A percentile compares a stretch with the other conserved stretches of the same genome.
Evolutionary conservation across 2,329 filamentous ascomycete species (phyloP).

Genomic region (Fusarium pseudograminearum): DNA sequence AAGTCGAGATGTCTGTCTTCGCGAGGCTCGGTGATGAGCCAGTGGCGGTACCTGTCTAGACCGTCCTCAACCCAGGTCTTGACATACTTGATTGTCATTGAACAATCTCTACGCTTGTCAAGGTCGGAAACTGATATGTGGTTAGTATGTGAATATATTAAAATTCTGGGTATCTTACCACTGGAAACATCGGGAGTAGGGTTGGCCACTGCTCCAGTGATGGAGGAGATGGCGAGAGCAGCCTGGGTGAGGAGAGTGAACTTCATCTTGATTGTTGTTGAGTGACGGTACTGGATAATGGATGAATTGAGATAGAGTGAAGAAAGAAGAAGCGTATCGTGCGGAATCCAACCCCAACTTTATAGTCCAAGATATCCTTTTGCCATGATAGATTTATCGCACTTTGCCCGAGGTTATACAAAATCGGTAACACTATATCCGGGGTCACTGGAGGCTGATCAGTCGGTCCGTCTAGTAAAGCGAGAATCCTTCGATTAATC

Average conservation of each 20-base stretch:
- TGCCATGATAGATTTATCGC: not conserved
- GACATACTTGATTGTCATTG: not conserved
- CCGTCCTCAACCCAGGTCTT: not conserved
- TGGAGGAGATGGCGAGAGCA: not conserved
- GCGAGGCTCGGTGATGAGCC: conserved; percentile 10
- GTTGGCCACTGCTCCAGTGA: not conserved
- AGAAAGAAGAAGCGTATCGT: not conserved
- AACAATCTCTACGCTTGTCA: not conserved
- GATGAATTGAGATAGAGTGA: not conserved
- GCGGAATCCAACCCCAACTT: not conserved
- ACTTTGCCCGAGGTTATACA: not conserved
- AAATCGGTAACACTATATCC: not conserved
- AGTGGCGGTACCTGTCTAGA: conserved; percentile 1
- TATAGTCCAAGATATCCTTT: not conserved
- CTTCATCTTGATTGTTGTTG: not conserved
- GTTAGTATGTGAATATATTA: not conserved
- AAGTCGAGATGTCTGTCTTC: conserved; percentile 1
- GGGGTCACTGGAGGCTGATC: not conserved
- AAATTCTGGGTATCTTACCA: not conserved
- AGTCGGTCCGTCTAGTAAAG: not conserved
- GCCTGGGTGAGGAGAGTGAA: not conserved
- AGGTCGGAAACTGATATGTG: not conserved
- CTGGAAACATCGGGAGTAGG: not conserved
- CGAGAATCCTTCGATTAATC: not conserved
- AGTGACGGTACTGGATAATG: not conserved